phyloP scores from a whole-genome alignment of 1,284 basidiomycete genomes.

The Heterobasidion parviporum region DNA sequence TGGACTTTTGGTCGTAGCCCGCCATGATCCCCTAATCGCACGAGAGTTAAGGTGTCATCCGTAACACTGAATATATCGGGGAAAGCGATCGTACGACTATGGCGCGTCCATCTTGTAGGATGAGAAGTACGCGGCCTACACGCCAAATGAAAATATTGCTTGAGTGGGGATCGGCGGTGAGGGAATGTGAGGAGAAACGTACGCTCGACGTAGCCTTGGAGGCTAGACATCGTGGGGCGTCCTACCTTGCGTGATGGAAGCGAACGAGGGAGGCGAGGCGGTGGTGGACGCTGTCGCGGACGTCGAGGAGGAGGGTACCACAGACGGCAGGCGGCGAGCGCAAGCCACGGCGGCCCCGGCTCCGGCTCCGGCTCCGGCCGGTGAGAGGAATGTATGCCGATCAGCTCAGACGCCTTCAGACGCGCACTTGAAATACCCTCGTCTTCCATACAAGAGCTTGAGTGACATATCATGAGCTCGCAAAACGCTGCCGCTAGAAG shows the following conservation, averaged over 20 bases:
- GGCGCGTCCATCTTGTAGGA: constrained; percentile 86
- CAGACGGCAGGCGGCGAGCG: too few relatives aligned
- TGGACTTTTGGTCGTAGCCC: constrained; percentile 89
- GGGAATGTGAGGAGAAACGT: constrained; percentile 18
- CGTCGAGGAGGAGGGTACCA: not conserved
- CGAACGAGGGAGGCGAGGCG: not conserved
- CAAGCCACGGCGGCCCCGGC: too few relatives aligned
- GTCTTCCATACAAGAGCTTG: too few relatives aligned
- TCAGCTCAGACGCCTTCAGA: too few relatives aligned
- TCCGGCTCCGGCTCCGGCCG: too few relatives aligned
- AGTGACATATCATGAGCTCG: too few relatives aligned
- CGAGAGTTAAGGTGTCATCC: not conserved
- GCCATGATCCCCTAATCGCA: constrained; percentile 69
- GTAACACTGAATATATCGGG: not conserved
- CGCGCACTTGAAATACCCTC: too few relatives aligned
- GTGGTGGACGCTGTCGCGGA: not conserved
- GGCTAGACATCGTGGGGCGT: constrained; percentile 56
- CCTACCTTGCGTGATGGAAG: constrained; percentile 1
- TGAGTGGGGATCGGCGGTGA: not conserved
- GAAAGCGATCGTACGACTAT: constrained; percentile 56
- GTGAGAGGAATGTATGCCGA: too few relatives aligned
- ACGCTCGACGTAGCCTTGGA: constrained; percentile 84
- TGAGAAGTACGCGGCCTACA: constrained; percentile 73
- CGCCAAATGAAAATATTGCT: not conserved
- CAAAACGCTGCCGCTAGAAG: too few relatives aligned